Evolutionary conservation across 345 rosid species (phyloP).

Genomic region (Citrus glauca): DNA sequence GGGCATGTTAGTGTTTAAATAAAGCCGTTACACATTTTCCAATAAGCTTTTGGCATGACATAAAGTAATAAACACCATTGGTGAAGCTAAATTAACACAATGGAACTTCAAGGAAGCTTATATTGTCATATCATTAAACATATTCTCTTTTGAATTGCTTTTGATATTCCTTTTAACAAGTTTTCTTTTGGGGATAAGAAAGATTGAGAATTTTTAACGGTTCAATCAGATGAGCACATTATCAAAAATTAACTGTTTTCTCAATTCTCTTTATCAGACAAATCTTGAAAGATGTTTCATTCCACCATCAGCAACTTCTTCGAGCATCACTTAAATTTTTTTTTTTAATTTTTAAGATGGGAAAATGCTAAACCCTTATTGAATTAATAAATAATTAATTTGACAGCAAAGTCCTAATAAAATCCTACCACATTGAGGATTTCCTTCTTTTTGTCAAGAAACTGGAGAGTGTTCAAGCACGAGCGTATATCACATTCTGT

Average conservation of each 20-base stretch:
- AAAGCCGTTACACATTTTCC: not conserved
- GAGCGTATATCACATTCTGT: conserved; percentile 94
- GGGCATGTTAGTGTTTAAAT: not conserved
- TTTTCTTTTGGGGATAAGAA: not conserved
- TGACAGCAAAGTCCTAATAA: not conserved
- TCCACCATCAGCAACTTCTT: not conserved
- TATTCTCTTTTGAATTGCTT: not conserved
- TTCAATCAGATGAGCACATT: not conserved
- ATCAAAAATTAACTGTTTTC: not conserved
- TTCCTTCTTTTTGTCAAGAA: conserved; percentile 87
- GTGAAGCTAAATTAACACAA: not conserved
- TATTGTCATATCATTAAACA: not conserved
- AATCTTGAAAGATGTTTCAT: not conserved
- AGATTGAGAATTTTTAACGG: no score
- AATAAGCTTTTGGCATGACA: not conserved
- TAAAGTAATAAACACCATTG: not conserved
- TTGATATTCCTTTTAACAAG: not conserved
- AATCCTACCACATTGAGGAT: conserved; percentile 68
- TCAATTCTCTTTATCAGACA: not conserved
- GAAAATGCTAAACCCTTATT: not conserved
- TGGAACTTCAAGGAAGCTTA: not conserved
- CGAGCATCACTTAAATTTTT: not conserved
- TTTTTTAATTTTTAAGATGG: not conserved
- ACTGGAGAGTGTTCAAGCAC: conserved; percentile 94
- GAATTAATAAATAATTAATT: not conserved